phyloP scores from a whole-genome alignment of 2,329 filamentous ascomycete species.

The Albifimbria verrucaria region DNA sequence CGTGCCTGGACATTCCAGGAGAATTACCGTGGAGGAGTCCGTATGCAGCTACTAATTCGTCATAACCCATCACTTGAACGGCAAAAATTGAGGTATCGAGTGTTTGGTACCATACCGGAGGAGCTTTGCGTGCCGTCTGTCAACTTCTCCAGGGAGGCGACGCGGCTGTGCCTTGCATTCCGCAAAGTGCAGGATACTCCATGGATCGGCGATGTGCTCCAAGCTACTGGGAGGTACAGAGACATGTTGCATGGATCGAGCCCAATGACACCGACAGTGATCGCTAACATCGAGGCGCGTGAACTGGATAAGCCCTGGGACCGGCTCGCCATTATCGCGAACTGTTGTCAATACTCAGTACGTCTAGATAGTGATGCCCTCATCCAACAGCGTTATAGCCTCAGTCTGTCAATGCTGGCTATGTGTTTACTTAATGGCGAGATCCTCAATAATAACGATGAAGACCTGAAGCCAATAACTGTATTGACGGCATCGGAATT shows the following conservation, averaged over 20 bases:
- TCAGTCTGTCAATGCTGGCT: constrained; percentile 23
- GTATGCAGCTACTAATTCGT: constrained; percentile 25
- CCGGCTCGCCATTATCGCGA: constrained; percentile 25
- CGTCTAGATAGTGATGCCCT: constrained; percentile 19
- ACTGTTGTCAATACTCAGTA: constrained; percentile 27
- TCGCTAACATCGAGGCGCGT: constrained; percentile 20
- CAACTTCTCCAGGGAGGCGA: constrained; percentile 17
- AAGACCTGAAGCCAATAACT: constrained; percentile 5
- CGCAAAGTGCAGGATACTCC: constrained; percentile 4
- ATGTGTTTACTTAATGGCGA: constrained; percentile 29
- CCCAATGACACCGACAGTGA: constrained; percentile 22
- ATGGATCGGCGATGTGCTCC: constrained; percentile 8
- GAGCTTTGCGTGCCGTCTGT: constrained; percentile 22
- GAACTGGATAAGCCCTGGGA: constrained; percentile 20
- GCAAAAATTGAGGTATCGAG: constrained; percentile 12
- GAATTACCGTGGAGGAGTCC: constrained; percentile 24
- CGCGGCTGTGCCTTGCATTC: constrained; percentile 20
- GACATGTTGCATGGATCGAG: constrained; percentile 14
- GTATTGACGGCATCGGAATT: constrained; percentile 10
- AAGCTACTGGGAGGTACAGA: constrained; percentile 22
- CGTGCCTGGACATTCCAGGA: constrained; percentile 33
- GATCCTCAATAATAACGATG: constrained; percentile 27
- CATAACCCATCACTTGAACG: constrained; percentile 15
- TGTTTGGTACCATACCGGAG: constrained; percentile 14
- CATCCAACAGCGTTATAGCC: constrained; percentile 9